Conservation (phyloP, 2,329 filamentous ascomycete species). For the Trichoderma sp. region DNA sequence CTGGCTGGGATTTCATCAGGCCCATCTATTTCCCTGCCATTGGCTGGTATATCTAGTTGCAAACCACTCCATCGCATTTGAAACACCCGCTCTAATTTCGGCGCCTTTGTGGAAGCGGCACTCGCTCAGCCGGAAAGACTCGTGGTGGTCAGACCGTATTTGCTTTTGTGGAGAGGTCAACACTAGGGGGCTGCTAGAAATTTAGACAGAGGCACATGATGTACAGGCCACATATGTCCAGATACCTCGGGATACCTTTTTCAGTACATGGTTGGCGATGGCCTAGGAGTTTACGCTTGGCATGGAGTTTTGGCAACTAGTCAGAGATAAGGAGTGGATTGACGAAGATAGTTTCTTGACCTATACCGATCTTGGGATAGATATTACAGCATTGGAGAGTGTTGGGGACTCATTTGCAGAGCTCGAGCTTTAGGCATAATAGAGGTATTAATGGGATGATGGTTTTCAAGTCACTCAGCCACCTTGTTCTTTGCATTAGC, state of each 20-base stretch:
- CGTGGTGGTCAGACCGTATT: neutral
- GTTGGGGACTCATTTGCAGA: neutral
- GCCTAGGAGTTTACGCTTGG: neutral
- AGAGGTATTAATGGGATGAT: neutral
- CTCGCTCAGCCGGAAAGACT: neutral
- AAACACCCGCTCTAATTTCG: conserved; percentile 5
- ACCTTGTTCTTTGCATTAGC: neutral
- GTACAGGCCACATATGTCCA: conserved; percentile 8
- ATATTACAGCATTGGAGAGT: neutral
- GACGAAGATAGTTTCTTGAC: neutral
- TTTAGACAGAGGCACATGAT: neutral
- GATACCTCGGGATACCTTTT: neutral
- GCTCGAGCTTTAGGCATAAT: neutral
- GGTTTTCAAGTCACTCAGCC: neutral
- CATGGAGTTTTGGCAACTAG: conserved; percentile 1
- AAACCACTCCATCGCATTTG: conserved; percentile 1
- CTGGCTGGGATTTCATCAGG: neutral
- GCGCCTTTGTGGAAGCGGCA: neutral
- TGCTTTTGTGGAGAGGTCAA: neutral
- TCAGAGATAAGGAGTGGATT: conserved; percentile 1
- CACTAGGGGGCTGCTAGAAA: neutral
- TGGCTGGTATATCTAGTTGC: neutral
- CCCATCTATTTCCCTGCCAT: neutral
- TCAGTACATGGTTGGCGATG: neutral
- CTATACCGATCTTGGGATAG: neutral